Base-by-base conservation (phyloP, 176 grass and related monocot genomes). In the Bonia amplexicaulis region DNA sequence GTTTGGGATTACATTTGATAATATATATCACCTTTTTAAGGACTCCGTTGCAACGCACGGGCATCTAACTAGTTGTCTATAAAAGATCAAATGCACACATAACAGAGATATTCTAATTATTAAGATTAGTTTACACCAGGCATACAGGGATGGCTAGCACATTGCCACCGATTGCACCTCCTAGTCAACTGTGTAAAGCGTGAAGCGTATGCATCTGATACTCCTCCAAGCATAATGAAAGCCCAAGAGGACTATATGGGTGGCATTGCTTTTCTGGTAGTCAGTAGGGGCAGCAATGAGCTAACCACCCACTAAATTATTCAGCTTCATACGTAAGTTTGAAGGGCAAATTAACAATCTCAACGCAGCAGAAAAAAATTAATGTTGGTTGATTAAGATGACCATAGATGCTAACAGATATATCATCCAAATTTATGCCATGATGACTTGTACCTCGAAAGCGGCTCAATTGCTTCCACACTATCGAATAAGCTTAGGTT, bases 181-280 rank as follows among this genome's bases (percentile, higher is more conserved):
- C 66, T 9, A 20, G 84, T 90, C 88, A 90, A 83, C 84, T 67
- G 12, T 42, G 40, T 22, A 47, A 40, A 33, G 13, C 27, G 6
- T 65, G 35, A 78, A 78, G 40, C 25, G 25, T 73, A 27, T 26
- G 29, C 12, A 12, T 13, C 4, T 4, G 39, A 47, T 47, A 31
- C 88, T 83, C 48, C 49, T 84, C 35, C 60, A 69, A 45, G 23
- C 60, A 55, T 35, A 15, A 61, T 59, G 25, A 52, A 84, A 75
- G 44, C 75, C 42, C 89, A 85, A 62, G 17, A 83, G 9, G 67
- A 73, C 57, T 66, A 57, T 55, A 66, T 70, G 35, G 11, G 58
- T 70, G 35, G 11, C 47, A 60, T 26, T 59, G 6, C 59, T 74
- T 40, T 65, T 13, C 25, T 35, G 22, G 16, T 29, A 20, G 40